Evolutionary conservation across 805 yeast genomes (phyloP).

Genomic region (Ogataea trehalophila): DNA sequence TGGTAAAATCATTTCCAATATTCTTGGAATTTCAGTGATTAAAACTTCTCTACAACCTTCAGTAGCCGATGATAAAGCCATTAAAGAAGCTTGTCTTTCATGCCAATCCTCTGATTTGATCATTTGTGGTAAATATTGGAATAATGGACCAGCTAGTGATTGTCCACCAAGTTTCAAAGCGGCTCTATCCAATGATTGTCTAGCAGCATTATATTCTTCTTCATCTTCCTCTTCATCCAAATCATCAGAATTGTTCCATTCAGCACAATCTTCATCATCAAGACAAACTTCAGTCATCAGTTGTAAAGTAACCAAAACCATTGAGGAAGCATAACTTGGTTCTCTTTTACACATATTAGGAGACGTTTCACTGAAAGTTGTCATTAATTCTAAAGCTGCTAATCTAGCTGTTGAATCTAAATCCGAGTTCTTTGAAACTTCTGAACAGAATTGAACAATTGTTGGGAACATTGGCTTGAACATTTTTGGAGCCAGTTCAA

Average conservation of each 20-base stretch:
- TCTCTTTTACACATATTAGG: slow-evolving; percentile 92
- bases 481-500: slow-evolving; percentile 90
- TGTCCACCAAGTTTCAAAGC: slow-evolving; percentile 80
- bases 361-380: slow-evolving; percentile 88
- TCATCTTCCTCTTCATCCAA: slow-evolving; percentile 74
- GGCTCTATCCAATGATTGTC: slow-evolving; percentile 91
- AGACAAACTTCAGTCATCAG: slow-evolving; percentile 91
- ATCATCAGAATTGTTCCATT: slow-evolving; percentile 81
- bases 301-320: slow-evolving; percentile 69
- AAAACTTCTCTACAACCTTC: slow-evolving; percentile 94
- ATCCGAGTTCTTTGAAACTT: slow-evolving; percentile 75
- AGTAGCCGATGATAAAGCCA: slow-evolving; percentile 96
- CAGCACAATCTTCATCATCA: slow-evolving; percentile 69
- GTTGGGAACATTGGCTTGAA: slow-evolving; percentile 87
- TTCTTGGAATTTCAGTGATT: slow-evolving; percentile 72
- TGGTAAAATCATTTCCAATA: slow-evolving; percentile 82
- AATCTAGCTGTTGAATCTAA: slow-evolving; percentile 75
- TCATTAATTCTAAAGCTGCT: slow-evolving; percentile 82
- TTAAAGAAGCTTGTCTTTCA: slow-evolving; percentile 92
- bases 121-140: slow-evolving; percentile 84
- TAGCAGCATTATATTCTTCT: slow-evolving; percentile 88
- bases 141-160: slow-evolving; percentile 77
- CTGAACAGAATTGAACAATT: slow-evolving; percentile 81
- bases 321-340: slow-evolving; percentile 60
- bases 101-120: slow-evolving; percentile 76